Base-by-base conservation (phyloP, 768 basidiomycete genomes). In the Leucocoprinus leucothites region DNA sequence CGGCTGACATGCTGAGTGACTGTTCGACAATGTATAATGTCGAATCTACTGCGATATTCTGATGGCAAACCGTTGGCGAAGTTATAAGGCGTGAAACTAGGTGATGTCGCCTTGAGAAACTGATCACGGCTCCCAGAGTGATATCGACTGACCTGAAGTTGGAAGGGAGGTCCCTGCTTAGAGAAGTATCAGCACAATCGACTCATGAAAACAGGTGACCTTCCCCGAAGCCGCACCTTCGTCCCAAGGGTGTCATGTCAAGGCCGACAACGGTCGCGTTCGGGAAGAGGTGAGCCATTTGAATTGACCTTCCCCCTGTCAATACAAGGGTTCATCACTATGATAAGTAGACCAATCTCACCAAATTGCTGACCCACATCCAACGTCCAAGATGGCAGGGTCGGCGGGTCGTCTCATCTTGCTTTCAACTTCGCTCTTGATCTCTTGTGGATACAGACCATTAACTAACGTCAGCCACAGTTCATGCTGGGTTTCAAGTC, bases 21-120 rank as follows among this genome's bases (percentile, higher is more conserved):
- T 3, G 45, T 28, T 46, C 45, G 45, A 46, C 45, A 46, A 26
- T 46, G 45, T 46, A 46, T 28, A 24, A 46, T 46, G 25, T 46
- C 25, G 16, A 46, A 26, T 25, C 22, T 28, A 5, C 24, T 16
- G 5, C 26, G 3, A 13, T 13, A 26, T n/a, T 46, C 45, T 3
- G 45, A 1, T 4, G 45, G 45, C 22, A 46, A 24, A 3, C 45
- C 45, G 26, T 46, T 28, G 45, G 45, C 22, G 25, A 46, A 26
- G 16, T 46, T 46, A 28, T 28, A 26, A 26, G 2, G n/a, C 11
- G n/a, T 28, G 13, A 46, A 46, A 28, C 45, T 46, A 3, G n/a
- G 13, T 6, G 16, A 24, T 1, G 1, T 8, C 2, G 9, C 25
- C 8, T 7, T 45, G 11, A 19, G 21, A 22, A 22, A 45, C 14